phyloP scores from a whole-genome alignment of 2,329 filamentous ascomycete genomes.

The Pseudopithomyces chartarum region DNA sequence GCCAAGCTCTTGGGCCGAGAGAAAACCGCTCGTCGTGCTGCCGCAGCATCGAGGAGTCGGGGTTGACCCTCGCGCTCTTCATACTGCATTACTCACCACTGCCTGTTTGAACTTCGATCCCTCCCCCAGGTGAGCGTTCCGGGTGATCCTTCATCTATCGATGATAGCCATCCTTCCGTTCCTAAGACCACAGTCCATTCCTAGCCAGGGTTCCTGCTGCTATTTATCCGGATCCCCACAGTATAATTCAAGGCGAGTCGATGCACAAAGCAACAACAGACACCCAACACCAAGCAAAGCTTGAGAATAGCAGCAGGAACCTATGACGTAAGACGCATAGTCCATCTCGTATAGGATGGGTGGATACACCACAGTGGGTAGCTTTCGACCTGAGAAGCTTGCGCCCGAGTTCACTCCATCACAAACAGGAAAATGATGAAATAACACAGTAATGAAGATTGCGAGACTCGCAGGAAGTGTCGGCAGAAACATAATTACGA shows the following conservation, averaged over 20 bases:
- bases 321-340: slow-evolving; percentile 3
- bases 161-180: not conserved
- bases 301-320: slow-evolving; percentile 3
- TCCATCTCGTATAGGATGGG: not conserved
- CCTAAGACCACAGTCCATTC: slow-evolving; percentile 4
- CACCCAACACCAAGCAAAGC: slow-evolving; percentile 8
- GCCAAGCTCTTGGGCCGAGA: not conserved
- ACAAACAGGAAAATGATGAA: slow-evolving; percentile 4
- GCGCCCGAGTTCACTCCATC: slow-evolving; percentile 1
- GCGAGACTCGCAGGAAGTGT: slow-evolving; percentile 11
- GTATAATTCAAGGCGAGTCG: not conserved
- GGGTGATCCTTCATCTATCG: not conserved
- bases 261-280: not conserved
- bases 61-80: slow-evolving; percentile 4
- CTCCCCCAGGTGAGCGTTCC: slow-evolving; percentile 7
- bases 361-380: not conserved
- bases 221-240: not conserved
- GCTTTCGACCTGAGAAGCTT: slow-evolving; percentile 6
- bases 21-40: slow-evolving; percentile 4
- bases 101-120: slow-evolving; percentile 1
- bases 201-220: slow-evolving; percentile 1
- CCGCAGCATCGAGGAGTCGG: slow-evolving; percentile 4
- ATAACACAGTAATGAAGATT: not conserved
- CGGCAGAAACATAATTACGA: slow-evolving; percentile 1
- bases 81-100: slow-evolving; percentile 7